phyloP scores from a whole-genome alignment of 257 asterid genomes.

The Solanum verrucosum region DNA sequence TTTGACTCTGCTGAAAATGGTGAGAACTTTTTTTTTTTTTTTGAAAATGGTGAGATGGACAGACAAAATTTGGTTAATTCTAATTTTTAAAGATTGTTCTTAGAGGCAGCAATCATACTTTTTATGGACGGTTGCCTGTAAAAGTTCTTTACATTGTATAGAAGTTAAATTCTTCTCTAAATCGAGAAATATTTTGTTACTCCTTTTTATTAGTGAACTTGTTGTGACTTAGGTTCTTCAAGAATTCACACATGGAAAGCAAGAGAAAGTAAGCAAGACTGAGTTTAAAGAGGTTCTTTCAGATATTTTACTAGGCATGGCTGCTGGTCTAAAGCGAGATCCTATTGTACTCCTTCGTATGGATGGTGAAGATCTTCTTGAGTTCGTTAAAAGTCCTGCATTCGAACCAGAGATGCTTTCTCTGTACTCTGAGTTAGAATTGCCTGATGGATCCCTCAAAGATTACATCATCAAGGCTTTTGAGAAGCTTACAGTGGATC shows the following conservation, averaged over 20 bases:
- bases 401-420: conserved; percentile 62
- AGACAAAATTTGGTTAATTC: background rate
- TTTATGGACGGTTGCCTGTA: background rate
- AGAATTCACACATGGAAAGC: conserved; percentile 77
- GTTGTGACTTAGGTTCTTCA: conserved; percentile 54
- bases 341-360: conserved; percentile 90
- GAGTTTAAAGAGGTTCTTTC: conserved; percentile 78
- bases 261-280: conserved; percentile 54
- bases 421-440: conserved; percentile 39
- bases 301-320: conserved; percentile 85
- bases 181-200: background rate
- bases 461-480: conserved; percentile 52
- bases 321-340: conserved; percentile 86
- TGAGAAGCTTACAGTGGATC: conserved; percentile 75
- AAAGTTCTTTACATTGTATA: background rate
- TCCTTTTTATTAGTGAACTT: background rate
- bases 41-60: background rate
- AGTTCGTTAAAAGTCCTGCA: conserved; percentile 39
- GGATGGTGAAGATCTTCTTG: conserved; percentile 80
- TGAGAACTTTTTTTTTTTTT: background rate
- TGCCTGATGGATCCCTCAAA: conserved; percentile 44
- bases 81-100: background rate
- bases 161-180: background rate
- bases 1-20: background rate
- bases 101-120: background rate